Percentiles rank a stretch among this genome's conserved stretches.
These are phyloP conservation scores for Euphorbia corollata DNA, from an alignment of 441 rosid genomes.

Conservation along the genomic window DNA sequence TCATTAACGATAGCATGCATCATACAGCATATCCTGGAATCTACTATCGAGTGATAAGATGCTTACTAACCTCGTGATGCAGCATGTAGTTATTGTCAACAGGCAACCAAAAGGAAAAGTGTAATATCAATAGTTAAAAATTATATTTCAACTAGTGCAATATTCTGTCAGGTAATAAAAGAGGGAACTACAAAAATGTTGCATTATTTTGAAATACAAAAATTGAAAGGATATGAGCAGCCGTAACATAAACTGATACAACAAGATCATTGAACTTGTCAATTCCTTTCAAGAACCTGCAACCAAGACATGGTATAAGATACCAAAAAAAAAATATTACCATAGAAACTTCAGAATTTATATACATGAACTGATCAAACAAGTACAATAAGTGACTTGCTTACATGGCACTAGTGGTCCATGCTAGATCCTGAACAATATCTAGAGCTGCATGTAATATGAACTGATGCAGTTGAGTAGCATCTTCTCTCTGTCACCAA, in stretches of 20 bases:
- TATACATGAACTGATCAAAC: background rate
- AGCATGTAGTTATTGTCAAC: background rate
- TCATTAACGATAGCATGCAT: background rate
- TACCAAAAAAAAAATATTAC: background rate
- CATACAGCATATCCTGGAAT: background rate
- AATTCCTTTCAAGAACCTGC: constrained; percentile 89
- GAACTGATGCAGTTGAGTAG: constrained; percentile 89
- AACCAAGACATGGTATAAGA: constrained; percentile 1
- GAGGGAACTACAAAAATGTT: background rate
- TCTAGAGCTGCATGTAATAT: constrained; percentile 89
- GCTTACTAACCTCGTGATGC: background rate
- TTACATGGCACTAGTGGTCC: constrained; percentile 97
- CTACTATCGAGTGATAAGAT: background rate
- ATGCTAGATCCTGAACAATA: constrained; percentile 90
- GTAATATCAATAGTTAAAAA: background rate
- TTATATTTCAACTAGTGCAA: background rate
- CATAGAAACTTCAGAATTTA: background rate
- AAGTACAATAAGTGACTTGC: background rate
- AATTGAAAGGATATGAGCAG: constrained; percentile 83
- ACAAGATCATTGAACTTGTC: constrained; percentile 91
- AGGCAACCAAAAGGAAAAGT: background rate
- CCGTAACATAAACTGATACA: constrained; percentile 91
- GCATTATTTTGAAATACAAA: background rate
- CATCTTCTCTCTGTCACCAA: constrained; percentile 85
- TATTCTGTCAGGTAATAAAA: background rate